These are phyloP conservation scores for Aspergillus nidulans DNA, from an alignment of 495 filamentous ascomycete species.

Conservation along the genomic window DNA sequence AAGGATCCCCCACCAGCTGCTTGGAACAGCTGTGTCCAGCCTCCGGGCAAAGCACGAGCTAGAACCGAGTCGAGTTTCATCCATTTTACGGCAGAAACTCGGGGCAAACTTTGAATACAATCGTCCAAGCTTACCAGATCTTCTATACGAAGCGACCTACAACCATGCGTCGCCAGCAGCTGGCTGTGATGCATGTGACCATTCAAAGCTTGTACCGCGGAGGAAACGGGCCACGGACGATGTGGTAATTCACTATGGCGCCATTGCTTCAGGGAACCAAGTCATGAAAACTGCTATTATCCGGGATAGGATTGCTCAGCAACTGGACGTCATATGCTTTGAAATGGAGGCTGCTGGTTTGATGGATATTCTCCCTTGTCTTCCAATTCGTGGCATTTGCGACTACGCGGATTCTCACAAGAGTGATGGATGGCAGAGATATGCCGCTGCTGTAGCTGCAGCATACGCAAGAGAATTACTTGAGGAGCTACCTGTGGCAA, in stretches of 20 bases:
- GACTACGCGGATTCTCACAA: slow-evolving; percentile 39
- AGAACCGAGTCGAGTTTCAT: slow-evolving; percentile 11
- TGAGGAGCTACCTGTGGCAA: slow-evolving; percentile 13
- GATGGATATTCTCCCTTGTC: slow-evolving; percentile 25
- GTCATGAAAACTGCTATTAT: slow-evolving; percentile 30
- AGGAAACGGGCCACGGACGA: not conserved
- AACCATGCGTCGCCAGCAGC: not conserved
- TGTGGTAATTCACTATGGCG: slow-evolving; percentile 35
- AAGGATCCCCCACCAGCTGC: slow-evolving; percentile 4
- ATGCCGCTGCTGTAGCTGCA: slow-evolving; percentile 24
- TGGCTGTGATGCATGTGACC: not conserved
- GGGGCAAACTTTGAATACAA: not conserved
- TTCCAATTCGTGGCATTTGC: slow-evolving; percentile 32
- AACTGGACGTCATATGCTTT: slow-evolving; percentile 33
- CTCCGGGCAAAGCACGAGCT: slow-evolving; percentile 24
- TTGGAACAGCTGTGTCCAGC: slow-evolving; percentile 13
- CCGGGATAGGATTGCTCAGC: slow-evolving; percentile 24
- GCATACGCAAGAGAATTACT: slow-evolving; percentile 29
- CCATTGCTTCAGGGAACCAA: slow-evolving; percentile 37
- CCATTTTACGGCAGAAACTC: slow-evolving; percentile 22
- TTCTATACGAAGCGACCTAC: slow-evolving; percentile 19
- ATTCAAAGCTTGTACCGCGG: not conserved
- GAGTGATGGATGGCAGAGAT: slow-evolving; percentile 30
- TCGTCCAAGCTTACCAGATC: slow-evolving; percentile 17
- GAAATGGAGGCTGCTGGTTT: slow-evolving; percentile 48